Percentiles rank a stretch among this genome's conserved stretches.
Evolutionary conservation across 768 basidiomycete species (phyloP).

Genomic region (Sistotremastrum suecicum): DNA sequence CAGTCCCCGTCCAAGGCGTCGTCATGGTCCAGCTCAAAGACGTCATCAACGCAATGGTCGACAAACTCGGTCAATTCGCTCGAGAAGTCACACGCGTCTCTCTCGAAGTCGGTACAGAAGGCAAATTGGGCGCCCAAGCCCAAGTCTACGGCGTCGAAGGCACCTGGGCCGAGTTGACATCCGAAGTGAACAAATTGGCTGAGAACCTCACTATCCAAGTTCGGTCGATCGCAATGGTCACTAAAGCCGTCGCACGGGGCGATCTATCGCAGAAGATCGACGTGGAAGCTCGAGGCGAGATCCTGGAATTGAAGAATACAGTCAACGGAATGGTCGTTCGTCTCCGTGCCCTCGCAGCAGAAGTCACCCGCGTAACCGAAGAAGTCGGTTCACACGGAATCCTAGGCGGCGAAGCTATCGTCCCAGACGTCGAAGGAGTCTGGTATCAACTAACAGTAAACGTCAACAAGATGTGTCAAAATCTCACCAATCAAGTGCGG

Average conservation of each 20-base stretch:
- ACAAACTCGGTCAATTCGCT: conserved; percentile 75
- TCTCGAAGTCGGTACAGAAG: conserved; percentile 76
- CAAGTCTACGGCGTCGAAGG: conserved; percentile 32
- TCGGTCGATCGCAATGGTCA: conserved; percentile 45
- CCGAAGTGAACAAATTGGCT: conserved; percentile 24
- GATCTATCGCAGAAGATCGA: conserved; percentile 86
- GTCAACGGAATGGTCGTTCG: conserved; percentile 39
- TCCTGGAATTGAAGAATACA: conserved; percentile 61
- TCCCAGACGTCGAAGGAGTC: conserved; percentile 86
- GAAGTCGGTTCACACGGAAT: conserved; percentile 85
- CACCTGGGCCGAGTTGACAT: conserved; percentile 30
- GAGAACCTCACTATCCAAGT: conserved; percentile 18
- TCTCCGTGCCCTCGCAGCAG: conserved; percentile 55
- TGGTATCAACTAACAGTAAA: conserved; percentile 74
- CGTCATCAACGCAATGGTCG: conserved; percentile 61
- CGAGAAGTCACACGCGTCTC: conserved; percentile 80
- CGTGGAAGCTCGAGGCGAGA: conserved; percentile 84
- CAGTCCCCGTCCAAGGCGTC: conserved; percentile 62
- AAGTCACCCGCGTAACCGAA: conserved; percentile 72
- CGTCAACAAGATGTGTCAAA: conserved; percentile 72
- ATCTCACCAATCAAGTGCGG: conserved; percentile 67
- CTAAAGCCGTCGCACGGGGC: conserved; percentile 71
- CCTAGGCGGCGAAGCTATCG: conserved; percentile 76
- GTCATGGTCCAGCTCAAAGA: conserved; percentile 76
- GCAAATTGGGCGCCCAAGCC: conserved; percentile 35